A percentile compares a stretch with the other conserved stretches of the same genome.
Evolutionary conservation across 2,329 filamentous ascomycete genomes (phyloP).

Genomic region (Phaeosphaeriaceae sp.): DNA sequence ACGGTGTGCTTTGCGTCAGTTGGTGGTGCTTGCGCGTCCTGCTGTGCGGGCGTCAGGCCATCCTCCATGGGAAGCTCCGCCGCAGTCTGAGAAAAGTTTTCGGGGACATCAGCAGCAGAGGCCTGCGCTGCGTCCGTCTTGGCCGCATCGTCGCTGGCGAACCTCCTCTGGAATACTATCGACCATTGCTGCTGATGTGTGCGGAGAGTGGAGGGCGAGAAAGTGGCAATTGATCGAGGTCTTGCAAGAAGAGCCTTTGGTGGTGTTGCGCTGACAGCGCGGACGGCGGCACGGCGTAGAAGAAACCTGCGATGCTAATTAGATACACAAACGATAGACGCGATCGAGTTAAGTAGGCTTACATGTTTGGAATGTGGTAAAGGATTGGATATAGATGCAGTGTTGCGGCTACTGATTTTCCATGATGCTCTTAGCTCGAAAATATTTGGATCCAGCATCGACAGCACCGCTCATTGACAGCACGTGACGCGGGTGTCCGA

Average conservation of each 20-base stretch:
- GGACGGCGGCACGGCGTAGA: slow-evolving; percentile 64
- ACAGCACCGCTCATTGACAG: background rate
- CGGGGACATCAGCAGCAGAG: slow-evolving; percentile 31
- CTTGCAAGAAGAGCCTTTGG: slow-evolving; percentile 53
- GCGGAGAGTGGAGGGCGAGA: slow-evolving; percentile 38
- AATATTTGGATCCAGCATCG: slow-evolving; percentile 7
- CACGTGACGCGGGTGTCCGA: no score
- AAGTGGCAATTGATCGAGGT: slow-evolving; percentile 45
- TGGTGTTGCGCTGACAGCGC: slow-evolving; percentile 59
- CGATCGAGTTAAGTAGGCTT: slow-evolving; percentile 2
- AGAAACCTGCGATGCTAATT: slow-evolving; percentile 56
- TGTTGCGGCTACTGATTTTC: background rate
- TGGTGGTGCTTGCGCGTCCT: slow-evolving; percentile 29
- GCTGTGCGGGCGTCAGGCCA: slow-evolving; percentile 35
- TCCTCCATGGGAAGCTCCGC: slow-evolving; percentile 45
- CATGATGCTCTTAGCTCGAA: background rate
- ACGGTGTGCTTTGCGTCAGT: slow-evolving; percentile 38
- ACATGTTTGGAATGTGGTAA: slow-evolving; percentile 19
- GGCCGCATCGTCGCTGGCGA: slow-evolving; percentile 56
- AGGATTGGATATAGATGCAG: background rate
- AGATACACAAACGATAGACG: background rate
- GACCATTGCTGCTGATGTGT: slow-evolving; percentile 50
- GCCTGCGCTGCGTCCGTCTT: slow-evolving; percentile 46
- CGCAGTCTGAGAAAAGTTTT: slow-evolving; percentile 46
- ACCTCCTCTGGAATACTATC: slow-evolving; percentile 55